Evolutionary conservation across 2,329 filamentous ascomycete species (phyloP).

Genomic region (Penicillium sp.): DNA sequence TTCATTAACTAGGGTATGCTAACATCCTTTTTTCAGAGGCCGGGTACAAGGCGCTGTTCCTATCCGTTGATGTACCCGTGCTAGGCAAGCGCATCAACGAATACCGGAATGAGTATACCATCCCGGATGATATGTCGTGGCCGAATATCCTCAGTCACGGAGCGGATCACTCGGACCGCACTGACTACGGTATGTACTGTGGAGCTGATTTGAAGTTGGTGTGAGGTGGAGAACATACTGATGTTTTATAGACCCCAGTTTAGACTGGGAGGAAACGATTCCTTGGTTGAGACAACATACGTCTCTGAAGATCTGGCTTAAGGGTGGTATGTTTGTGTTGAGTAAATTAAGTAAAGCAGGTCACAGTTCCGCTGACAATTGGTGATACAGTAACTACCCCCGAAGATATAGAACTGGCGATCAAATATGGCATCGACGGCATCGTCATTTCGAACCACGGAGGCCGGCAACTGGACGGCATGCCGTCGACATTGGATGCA

Average conservation of each 20-base stretch:
- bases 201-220: not conserved
- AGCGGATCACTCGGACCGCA: conserved; percentile 22
- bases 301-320: conserved; percentile 43
- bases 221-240: not conserved
- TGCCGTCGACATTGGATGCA: conserved; percentile 38
- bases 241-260: conserved; percentile 32
- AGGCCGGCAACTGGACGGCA: conserved; percentile 39
- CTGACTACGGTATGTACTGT: conserved; percentile 27
- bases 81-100: conserved; percentile 55
- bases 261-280: conserved; percentile 52
- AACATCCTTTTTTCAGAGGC: conserved; percentile 29
- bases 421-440: conserved; percentile 35
- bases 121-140: conserved; percentile 45
- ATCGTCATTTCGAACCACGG: conserved; percentile 42
- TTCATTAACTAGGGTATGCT: not conserved
- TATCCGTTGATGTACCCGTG: conserved; percentile 56
- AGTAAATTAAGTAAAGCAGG: not conserved
- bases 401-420: conserved; percentile 36
- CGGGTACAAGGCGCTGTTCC: conserved; percentile 54
- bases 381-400: conserved; percentile 25
- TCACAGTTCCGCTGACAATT: not conserved
- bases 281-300: conserved; percentile 50
- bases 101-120: conserved; percentile 51
- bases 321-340: conserved; percentile 23
- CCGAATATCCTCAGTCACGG: conserved; percentile 43